Conservation (phyloP, 352 stramenopile species). For the Phytophthora palmivora region DNA sequence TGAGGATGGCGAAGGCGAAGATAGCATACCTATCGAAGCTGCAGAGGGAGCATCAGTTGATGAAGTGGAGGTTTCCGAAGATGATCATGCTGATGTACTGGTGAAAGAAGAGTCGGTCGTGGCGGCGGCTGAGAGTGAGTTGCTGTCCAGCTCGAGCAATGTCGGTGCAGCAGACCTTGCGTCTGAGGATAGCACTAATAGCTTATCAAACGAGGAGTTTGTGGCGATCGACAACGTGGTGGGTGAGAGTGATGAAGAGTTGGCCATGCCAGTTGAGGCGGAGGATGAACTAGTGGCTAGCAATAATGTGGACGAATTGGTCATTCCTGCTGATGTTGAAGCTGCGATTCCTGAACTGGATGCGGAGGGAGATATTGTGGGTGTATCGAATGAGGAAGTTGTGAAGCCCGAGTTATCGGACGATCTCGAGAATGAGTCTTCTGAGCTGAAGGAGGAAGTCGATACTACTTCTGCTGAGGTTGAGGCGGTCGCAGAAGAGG, state of each 20-base stretch:
- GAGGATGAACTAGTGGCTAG: not conserved
- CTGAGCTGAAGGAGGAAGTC: not conserved
- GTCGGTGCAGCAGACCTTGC: not conserved
- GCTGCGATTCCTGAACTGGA: not conserved
- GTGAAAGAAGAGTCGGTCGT: slow-evolving; percentile 1
- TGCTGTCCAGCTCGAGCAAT: slow-evolving; percentile 3
- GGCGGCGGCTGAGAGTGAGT: slow-evolving; percentile 2
- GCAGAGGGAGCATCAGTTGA: not conserved
- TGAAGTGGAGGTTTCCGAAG: slow-evolving; percentile 17
- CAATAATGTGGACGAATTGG: slow-evolving; percentile 2
- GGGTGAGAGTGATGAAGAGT: slow-evolving; percentile 1
- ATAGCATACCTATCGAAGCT: not conserved
- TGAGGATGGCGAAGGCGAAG: not conserved
- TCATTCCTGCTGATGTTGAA: not conserved
- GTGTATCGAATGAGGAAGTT: not conserved
- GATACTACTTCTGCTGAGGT: slow-evolving; percentile 3
- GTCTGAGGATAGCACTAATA: not conserved
- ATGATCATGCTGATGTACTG: not conserved
- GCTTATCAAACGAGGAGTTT: not conserved
- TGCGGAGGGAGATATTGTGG: not conserved
- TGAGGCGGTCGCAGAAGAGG: slow-evolving; percentile 1
- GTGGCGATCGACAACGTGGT: not conserved
- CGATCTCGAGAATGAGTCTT: slow-evolving; percentile 1
- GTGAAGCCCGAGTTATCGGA: not conserved
- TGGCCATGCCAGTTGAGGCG: not conserved